Evolutionary conservation across 257 asterid species (phyloP).

Genomic region (Forsythia suspensa): DNA sequence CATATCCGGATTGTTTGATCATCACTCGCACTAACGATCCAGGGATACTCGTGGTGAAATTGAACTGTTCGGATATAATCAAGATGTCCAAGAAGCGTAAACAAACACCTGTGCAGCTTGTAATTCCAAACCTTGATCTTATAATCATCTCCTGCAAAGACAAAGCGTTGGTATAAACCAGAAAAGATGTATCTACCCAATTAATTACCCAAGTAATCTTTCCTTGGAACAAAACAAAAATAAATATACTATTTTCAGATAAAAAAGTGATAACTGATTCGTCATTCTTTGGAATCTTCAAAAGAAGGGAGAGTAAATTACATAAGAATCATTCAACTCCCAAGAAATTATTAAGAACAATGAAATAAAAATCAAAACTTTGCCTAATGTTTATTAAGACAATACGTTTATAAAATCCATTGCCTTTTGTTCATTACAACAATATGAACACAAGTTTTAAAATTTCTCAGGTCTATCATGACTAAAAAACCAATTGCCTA

Average conservation of each 20-base stretch:
- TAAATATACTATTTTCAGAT: background rate
- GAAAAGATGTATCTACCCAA: background rate
- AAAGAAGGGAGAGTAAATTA: background rate
- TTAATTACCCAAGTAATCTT: no score
- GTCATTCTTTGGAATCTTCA: background rate
- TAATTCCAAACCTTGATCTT: slow-evolving; percentile 60
- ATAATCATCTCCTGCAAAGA: slow-evolving; percentile 53
- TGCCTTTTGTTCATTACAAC: no score
- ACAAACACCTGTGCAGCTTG: slow-evolving; percentile 54
- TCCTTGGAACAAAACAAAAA: background rate
- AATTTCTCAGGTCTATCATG: background rate
- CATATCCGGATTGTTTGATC: slow-evolving; percentile 59
- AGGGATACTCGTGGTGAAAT: slow-evolving; percentile 55
- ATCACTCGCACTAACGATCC: slow-evolving; percentile 58
- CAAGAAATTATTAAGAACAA: background rate
- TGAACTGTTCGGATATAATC: slow-evolving; percentile 62
- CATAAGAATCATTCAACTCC: background rate
- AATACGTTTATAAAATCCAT: slow-evolving; percentile 3
- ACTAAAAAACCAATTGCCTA: background rate
- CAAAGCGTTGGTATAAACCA: background rate
- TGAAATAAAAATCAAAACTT: background rate
- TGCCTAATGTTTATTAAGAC: background rate
- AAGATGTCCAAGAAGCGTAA: slow-evolving; percentile 57
- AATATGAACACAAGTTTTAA: background rate
- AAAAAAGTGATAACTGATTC: background rate